Evolutionary conservation across 306 rosid species (phyloP).

Genomic region (Glycine tomentella): DNA sequence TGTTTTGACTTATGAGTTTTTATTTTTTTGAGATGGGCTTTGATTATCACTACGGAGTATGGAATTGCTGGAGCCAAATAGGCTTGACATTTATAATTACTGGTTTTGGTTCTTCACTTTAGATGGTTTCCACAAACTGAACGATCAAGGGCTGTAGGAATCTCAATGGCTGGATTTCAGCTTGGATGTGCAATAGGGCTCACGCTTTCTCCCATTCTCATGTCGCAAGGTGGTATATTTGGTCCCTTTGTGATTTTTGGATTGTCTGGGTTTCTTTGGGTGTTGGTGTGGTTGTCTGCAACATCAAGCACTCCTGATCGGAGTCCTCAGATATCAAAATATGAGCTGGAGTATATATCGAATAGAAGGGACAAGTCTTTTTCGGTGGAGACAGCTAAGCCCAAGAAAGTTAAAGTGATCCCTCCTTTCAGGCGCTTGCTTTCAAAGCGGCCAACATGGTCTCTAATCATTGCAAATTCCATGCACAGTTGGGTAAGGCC

Average conservation of each 20-base stretch:
- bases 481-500: slow-evolving; percentile 98
- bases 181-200: slow-evolving; percentile 93
- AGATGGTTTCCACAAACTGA: slow-evolving; percentile 98
- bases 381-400: slow-evolving; percentile 52
- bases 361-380: slow-evolving; percentile 56
- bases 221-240: slow-evolving; percentile 90
- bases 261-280: slow-evolving; percentile 95
- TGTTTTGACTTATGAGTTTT: slow-evolving; percentile 18
- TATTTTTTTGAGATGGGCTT: slow-evolving; percentile 27
- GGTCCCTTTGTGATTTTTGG: slow-evolving; percentile 99
- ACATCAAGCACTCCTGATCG: slow-evolving; percentile 88
- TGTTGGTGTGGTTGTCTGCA: slow-evolving; percentile 95
- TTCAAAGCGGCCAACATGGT: slow-evolving; percentile 93
- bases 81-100: slow-evolving; percentile 32
- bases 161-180: slow-evolving; percentile 98
- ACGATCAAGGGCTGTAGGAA: slow-evolving; percentile 92
- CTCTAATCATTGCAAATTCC: slow-evolving; percentile 85
- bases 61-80: slow-evolving; percentile 30
- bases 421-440: slow-evolving; percentile 93
- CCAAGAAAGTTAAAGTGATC: slow-evolving; percentile 63
- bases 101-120: slow-evolving; percentile 38
- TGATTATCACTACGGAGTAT: background rate
- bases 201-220: slow-evolving; percentile 88
- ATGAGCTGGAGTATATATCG: slow-evolving; percentile 82
- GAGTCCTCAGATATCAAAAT: slow-evolving; percentile 85